Base-by-base conservation (phyloP, 768 basidiomycete species). In the Leccinum disarticulatum region DNA sequence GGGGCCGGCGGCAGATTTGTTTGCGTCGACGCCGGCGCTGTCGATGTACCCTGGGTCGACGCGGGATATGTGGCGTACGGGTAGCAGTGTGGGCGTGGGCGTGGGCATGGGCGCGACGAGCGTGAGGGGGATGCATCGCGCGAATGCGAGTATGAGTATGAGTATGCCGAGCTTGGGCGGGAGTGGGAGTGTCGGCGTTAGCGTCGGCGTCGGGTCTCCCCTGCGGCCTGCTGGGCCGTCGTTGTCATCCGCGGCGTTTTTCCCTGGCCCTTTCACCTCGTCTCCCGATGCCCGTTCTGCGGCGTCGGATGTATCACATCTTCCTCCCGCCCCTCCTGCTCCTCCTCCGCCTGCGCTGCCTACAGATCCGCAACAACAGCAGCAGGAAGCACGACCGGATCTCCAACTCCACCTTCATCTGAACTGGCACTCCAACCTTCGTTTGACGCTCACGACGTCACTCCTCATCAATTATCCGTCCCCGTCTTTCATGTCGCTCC, bases 381-480 rank as follows among this genome's bases (percentile, higher is more conserved):
- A 49, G 47, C 47, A 3, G n/a, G 46, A 57, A 31, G 58, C 58
- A 38, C 67, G 66, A 69, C 70, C 91, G 2, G 90, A 95, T 70
- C 78, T 98, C 30, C 97, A 99, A 70, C 74, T 97, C 4, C 95
- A 98, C 70, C 78, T 99, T 0, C 86, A 87, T 66, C 77, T 98
- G 48, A 81, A 84, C 33, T 96, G 96, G 87, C 83, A 87, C 55
- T 93, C 95, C 10, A 87, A 97, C 72, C 80, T 98, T 9, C 88
- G 91, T 15, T 80, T 99, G 65, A 91, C 91, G 8, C 81, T 99
- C 57, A 87, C 91, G 31, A 98, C 97, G 0, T 95, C 93, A 9
- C 82, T 98, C 28, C 84, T 95, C 61, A 95, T 99, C 75, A 97
- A 99, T 76, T 98, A 98, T 72, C 97, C 97, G 6, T 94, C 94